phyloP scores from a whole-genome alignment of 202 grass and related monocot species.

The Schoenoplectus tabernaemontani region DNA sequence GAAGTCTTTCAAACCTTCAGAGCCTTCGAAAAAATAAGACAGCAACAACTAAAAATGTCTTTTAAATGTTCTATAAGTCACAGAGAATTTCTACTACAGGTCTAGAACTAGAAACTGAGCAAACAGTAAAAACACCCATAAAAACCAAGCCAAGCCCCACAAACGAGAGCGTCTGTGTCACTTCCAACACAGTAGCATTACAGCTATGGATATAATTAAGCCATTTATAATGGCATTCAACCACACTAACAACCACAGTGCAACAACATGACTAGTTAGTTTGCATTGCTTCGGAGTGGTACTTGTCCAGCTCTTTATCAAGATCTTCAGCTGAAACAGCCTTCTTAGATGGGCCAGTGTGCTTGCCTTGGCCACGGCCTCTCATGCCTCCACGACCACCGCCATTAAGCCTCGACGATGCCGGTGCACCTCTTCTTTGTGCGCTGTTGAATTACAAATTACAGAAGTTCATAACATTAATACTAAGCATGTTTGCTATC shows the following conservation, averaged over 20 bases:
- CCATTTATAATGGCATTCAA: conserved; percentile 30
- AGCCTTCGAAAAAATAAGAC: not conserved
- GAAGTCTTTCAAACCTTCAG: conserved; percentile 3
- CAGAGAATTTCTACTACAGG: conserved; percentile 5
- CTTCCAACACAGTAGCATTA: conserved; percentile 47
- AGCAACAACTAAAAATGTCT: conserved; percentile 1
- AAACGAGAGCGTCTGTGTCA: conserved; percentile 29
- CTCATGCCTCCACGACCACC: conserved; percentile 43
- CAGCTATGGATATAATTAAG: conserved; percentile 35
- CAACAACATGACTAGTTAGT: conserved; percentile 42
- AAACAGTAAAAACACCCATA: conserved; percentile 40
- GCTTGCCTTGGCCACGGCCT: conserved; percentile 43
- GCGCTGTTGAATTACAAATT: conserved; percentile 25
- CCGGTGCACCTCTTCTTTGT: conserved; percentile 15
- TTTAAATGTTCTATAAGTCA: conserved; percentile 11
- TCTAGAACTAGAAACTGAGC: not conserved
- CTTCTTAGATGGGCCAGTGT: conserved; percentile 31
- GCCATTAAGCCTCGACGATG: conserved; percentile 23
- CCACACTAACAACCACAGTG: conserved; percentile 2
- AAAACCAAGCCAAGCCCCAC: conserved; percentile 41
- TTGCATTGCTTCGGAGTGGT: conserved; percentile 80
- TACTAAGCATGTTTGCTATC: not conserved
- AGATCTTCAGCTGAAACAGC: conserved; percentile 59
- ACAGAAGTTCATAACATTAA: conserved; percentile 1
- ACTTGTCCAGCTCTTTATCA: conserved; percentile 97